Conservation (phyloP, 2,329 filamentous ascomycete species). For the Scolecobasidium constrictum region DNA sequence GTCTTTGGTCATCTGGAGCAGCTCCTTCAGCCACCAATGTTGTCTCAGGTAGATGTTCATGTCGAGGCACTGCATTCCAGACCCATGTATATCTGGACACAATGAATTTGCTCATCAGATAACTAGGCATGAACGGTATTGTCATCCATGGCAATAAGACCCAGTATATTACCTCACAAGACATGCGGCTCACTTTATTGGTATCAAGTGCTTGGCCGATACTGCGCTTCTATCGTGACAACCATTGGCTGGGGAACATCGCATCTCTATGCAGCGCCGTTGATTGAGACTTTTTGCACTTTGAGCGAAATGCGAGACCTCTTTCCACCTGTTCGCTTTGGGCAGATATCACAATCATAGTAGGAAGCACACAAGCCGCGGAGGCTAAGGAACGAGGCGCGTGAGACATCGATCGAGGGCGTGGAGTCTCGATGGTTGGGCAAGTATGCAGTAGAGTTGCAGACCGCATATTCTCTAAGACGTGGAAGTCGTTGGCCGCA, state of each 20-base stretch:
- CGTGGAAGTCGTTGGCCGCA: too few relatives aligned
- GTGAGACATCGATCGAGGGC: too few relatives aligned
- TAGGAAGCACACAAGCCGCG: too few relatives aligned
- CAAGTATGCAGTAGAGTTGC: too few relatives aligned
- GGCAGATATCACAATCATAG: neutral
- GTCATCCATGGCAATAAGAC: neutral
- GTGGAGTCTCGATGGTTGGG: too few relatives aligned
- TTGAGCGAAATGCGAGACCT: neutral
- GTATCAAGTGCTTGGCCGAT: too few relatives aligned
- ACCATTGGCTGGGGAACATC: too few relatives aligned
- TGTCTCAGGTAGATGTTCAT: neutral
- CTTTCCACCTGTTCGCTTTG: neutral
- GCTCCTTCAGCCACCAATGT: neutral
- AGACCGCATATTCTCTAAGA: too few relatives aligned
- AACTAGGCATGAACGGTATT: neutral
- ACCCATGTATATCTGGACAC: neutral
- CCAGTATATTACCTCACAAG: too few relatives aligned
- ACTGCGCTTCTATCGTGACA: too few relatives aligned
- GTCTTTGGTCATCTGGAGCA: neutral
- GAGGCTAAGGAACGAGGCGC: neutral
- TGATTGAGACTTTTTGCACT: neutral
- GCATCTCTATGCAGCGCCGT: too few relatives aligned
- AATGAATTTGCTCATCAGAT: neutral
- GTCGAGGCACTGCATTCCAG: neutral
- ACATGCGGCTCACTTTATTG: too few relatives aligned